These are phyloP conservation scores for Cladophialophora yegresii DNA, from an alignment of 2,329 filamentous ascomycete genomes.

Conservation along the genomic window DNA sequence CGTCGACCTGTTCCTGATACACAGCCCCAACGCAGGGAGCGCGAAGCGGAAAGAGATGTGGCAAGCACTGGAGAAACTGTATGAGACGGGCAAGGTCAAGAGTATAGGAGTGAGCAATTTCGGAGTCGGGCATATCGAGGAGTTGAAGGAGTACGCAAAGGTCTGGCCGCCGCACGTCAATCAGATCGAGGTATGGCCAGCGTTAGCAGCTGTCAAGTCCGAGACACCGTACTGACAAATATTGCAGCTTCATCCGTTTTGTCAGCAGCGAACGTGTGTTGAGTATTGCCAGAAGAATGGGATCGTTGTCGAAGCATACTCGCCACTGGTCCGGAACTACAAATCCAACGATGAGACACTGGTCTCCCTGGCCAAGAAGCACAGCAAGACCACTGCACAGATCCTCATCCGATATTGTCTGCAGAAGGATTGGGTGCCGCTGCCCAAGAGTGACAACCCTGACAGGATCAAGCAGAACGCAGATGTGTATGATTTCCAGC, in stretches of 20 bases:
- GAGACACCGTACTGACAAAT: neutral
- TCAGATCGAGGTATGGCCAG: slow-evolving; percentile 65
- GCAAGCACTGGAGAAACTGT: slow-evolving; percentile 64
- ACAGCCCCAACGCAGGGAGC: slow-evolving; percentile 61
- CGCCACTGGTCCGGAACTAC: slow-evolving; percentile 64
- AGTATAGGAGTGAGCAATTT: slow-evolving; percentile 75
- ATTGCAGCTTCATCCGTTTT: slow-evolving; percentile 69
- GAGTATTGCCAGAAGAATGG: slow-evolving; percentile 56
- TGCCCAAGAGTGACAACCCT: slow-evolving; percentile 72
- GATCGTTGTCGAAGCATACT: slow-evolving; percentile 58
- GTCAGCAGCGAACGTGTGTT: slow-evolving; percentile 63
- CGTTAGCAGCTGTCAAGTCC: neutral
- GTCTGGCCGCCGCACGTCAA: slow-evolving; percentile 71
- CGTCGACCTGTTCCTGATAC: slow-evolving; percentile 71
- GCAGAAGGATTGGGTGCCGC: slow-evolving; percentile 72
- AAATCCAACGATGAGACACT: slow-evolving; percentile 70
- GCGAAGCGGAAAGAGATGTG: slow-evolving; percentile 63
- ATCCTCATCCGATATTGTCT: slow-evolving; percentile 78
- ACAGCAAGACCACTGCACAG: slow-evolving; percentile 73
- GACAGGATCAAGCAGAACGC: slow-evolving; percentile 68
- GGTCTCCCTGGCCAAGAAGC: slow-evolving; percentile 66
- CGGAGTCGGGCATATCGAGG: slow-evolving; percentile 66
- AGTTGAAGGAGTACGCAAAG: slow-evolving; percentile 66
- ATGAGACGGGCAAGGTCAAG: slow-evolving; percentile 61
- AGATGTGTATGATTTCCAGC: slow-evolving; percentile 62